Evolutionary conservation across 2,329 filamentous ascomycete genomes (phyloP).

Genomic region (Calonectria crousiana): DNA sequence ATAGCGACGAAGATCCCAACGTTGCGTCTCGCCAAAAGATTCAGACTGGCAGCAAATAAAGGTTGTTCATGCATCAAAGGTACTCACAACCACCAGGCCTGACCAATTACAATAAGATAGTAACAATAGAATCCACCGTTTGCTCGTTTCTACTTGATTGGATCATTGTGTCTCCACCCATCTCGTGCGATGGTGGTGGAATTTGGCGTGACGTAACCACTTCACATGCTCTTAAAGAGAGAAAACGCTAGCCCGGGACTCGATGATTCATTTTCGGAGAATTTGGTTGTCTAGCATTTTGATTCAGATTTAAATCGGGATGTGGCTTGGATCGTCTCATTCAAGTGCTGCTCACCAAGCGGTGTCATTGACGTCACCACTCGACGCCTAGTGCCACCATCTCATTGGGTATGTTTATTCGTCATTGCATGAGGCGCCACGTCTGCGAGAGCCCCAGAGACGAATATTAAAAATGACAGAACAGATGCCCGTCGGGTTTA

Average conservation of each 20-base stretch:
- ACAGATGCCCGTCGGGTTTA: not conserved
- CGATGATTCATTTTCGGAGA: not conserved
- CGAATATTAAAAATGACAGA: not conserved
- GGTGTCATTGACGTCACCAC: slow-evolving; percentile 44
- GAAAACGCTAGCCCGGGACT: not conserved
- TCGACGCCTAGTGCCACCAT: slow-evolving; percentile 34
- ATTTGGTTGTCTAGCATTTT: not conserved
- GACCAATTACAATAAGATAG: not conserved
- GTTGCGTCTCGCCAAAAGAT: slow-evolving; percentile 1
- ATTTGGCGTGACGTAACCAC: slow-evolving; percentile 12
- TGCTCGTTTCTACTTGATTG: not conserved
- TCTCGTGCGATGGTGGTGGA: too few relatives aligned
- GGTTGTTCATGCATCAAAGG: too few relatives aligned
- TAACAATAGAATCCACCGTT: not conserved
- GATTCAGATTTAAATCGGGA: not conserved
- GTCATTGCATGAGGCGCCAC: slow-evolving; percentile 36
- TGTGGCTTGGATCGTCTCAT: slow-evolving; percentile 17
- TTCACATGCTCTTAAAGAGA: not conserved
- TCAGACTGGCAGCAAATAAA: too few relatives aligned
- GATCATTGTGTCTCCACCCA: not conserved
- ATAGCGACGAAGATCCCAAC: not conserved
- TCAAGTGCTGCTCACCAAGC: slow-evolving; percentile 5
- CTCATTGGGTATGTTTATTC: slow-evolving; percentile 27
- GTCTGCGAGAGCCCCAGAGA: not conserved
- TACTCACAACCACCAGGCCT: not conserved